Percentiles rank a stretch among this genome's conserved stretches.
These are phyloP conservation scores for Salix suchowensis DNA, from an alignment of 345 rosid genomes.

Conservation along the genomic window DNA sequence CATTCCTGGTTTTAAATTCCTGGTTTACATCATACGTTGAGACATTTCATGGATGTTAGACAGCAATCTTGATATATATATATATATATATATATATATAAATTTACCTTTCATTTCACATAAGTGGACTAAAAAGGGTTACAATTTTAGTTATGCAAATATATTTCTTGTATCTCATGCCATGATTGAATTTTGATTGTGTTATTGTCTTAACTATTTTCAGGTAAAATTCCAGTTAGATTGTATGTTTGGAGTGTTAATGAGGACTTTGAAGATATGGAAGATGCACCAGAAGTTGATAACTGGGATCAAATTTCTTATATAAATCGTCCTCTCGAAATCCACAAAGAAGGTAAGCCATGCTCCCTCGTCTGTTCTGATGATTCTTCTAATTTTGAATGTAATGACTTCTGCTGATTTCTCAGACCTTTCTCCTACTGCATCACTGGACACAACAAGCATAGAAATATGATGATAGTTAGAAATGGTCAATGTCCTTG, in stretches of 20 bases:
- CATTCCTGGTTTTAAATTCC: neutral
- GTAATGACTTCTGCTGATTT: neutral
- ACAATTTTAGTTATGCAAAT: neutral
- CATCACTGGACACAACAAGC: too few relatives aligned
- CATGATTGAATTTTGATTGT: neutral
- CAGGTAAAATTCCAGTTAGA: conserved; percentile 83
- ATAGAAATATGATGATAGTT: neutral
- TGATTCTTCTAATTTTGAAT: neutral
- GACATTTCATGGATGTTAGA: neutral
- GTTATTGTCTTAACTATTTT: conserved; percentile 6
- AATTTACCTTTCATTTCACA: neutral
- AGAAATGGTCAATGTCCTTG: neutral
- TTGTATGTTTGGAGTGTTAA: conserved; percentile 54
- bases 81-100: too few relatives aligned
- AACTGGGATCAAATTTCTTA: conserved; percentile 82
- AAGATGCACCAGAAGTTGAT: conserved; percentile 55
- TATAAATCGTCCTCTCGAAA: conserved; percentile 68
- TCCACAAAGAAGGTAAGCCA: conserved; percentile 56
- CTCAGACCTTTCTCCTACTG: neutral
- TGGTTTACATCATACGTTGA: neutral
- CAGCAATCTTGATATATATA: neutral
- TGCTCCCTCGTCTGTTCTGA: neutral
- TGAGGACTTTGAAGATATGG: conserved; percentile 62
- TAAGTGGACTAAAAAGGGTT: neutral
- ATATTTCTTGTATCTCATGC: neutral